Evolutionary conservation across 108 stramenopile species (phyloP).

Genomic region (Nitzschia putrida): DNA sequence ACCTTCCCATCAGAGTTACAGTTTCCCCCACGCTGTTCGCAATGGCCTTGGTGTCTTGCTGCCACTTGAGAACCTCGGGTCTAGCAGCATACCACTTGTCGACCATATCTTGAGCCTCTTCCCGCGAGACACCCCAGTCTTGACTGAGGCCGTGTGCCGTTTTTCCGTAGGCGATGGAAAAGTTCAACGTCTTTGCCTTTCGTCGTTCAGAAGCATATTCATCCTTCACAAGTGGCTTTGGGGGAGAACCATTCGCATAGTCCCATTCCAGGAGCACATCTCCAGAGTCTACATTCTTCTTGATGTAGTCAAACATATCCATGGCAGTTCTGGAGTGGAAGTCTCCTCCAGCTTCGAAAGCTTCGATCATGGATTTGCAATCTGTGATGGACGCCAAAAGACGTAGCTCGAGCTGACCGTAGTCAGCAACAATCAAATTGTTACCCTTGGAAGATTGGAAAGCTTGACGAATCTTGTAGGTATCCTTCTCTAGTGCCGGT

Average conservation of each 20-base stretch:
- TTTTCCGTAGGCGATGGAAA: slow-evolving; percentile 99
- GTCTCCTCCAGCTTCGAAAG: slow-evolving; percentile 95
- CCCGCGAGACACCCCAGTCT: slow-evolving; percentile 92
- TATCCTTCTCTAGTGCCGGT: slow-evolving; percentile 98
- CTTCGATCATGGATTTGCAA: slow-evolving; percentile 96
- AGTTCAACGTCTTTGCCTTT: slow-evolving; percentile 98
- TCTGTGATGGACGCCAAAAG: slow-evolving; percentile 95
- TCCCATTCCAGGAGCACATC: slow-evolving; percentile 99
- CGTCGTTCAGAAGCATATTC: slow-evolving; percentile 95
- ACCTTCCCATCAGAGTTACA: slow-evolving; percentile 95
- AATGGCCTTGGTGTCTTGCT: slow-evolving; percentile 68
- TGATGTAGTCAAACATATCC: slow-evolving; percentile 97
- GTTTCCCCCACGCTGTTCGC: slow-evolving; percentile 79
- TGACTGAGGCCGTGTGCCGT: slow-evolving; percentile 94
- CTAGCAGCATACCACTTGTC: slow-evolving; percentile 95
- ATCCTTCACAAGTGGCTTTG: slow-evolving; percentile 96
- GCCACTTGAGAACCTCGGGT: slow-evolving; percentile 96
- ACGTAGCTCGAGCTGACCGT: slow-evolving; percentile 98
- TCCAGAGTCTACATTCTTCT: slow-evolving; percentile 87
- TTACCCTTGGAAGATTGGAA: slow-evolving; percentile 92
- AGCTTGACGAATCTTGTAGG: slow-evolving; percentile 90
- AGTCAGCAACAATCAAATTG: slow-evolving; percentile 96
- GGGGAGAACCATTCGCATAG: slow-evolving; percentile 86
- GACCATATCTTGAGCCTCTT: slow-evolving; percentile 93
- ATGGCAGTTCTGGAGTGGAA: slow-evolving; percentile 98